Base-by-base conservation (phyloP, 768 basidiomycete genomes). In the Leucosporidium yakuticum region DNA sequence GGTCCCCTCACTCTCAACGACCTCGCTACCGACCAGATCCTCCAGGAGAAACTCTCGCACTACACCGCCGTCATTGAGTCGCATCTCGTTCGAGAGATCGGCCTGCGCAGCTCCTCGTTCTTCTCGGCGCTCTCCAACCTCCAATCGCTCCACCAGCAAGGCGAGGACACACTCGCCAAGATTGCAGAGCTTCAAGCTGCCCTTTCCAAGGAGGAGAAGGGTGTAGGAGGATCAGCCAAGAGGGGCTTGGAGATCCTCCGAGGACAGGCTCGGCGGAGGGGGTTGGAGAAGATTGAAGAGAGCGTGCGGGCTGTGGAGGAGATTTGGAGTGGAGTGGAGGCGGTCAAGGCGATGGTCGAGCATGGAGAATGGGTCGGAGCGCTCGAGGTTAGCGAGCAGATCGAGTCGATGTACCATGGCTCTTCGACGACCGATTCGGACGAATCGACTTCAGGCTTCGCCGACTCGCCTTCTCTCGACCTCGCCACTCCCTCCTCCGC, bases 91-190 rank as follows among this genome's bases (percentile, higher is more conserved):
- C 86, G 86, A 68, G 96, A 98, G 79, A 94, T 99, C 55, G 88
- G 89, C 14, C 81, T 88, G 15, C 88, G 95, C 20, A 91, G 93
- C 0, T 85, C 90, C 1, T 91, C 92, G 1, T 99, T 99, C 84
- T 99, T 98, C 75, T 88, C 94, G 7, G 96, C 96, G 11, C 84
- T 99, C 48, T 85, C 91, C 11, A 99, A 99, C 78, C 82, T 99
- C 12, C 90, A 96, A 75, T 88, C 91, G 70, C 84, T 99, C 17
- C 91, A 93, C 76, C 85, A 88, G 8, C 91, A 96, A 77, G 94
- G 92, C 0, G 84, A 88, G 58, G 84, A 86, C 58, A 94, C 93
- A 75, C 82, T 98, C 9, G 80, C 82, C 54, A 86, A 89, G 56
- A 90, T 97, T 68, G 81, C 83, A 12, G 82, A 85, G 32, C 82